Percentiles rank a stretch among this genome's conserved stretches.
Evolutionary conservation across 345 rosid species (phyloP).

Genomic region (Melaleuca alternifolia): DNA sequence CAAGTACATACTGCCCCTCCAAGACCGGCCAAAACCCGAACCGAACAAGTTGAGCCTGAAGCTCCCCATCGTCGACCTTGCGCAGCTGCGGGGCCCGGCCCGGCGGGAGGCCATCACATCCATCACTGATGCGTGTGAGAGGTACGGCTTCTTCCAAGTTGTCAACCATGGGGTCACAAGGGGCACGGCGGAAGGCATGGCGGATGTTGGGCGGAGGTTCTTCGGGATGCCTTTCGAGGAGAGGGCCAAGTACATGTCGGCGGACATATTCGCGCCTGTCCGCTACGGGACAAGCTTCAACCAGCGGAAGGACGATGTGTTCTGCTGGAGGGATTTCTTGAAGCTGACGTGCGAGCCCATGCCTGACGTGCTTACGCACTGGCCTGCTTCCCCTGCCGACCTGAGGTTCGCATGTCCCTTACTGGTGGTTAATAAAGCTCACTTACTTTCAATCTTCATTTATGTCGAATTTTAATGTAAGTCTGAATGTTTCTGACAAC

Average conservation of each 20-base stretch:
- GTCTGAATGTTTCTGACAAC: neutral
- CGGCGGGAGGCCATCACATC: conserved; percentile 32
- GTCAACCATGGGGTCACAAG: conserved; percentile 62
- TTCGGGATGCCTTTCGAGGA: conserved; percentile 65
- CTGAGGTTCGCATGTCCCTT: conserved; percentile 29
- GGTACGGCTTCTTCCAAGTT: conserved; percentile 79
- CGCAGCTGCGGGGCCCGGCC: conserved; percentile 45
- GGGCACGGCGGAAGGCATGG: conserved; percentile 43
- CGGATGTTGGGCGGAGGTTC: conserved; percentile 48
- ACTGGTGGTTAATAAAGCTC: neutral
- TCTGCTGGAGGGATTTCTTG: conserved; percentile 89
- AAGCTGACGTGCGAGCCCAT: conserved; percentile 61
- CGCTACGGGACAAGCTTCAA: conserved; percentile 90
- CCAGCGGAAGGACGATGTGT: conserved; percentile 68
- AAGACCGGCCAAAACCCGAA: conserved; percentile 34
- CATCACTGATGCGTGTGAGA: conserved; percentile 53
- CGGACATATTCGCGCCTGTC: conserved; percentile 58
- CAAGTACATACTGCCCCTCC: conserved; percentile 50
- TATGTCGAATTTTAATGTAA: neutral
- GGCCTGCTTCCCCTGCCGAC: conserved; percentile 84
- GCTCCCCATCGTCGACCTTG: conserved; percentile 64
- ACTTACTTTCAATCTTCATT: neutral
- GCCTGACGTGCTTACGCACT: conserved; percentile 44
- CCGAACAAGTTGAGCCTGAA: conserved; percentile 6
- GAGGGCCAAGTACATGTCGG: conserved; percentile 70